Conservation (phyloP, 73 alveolate genomes). For the Uronychia binucleata region DNA sequence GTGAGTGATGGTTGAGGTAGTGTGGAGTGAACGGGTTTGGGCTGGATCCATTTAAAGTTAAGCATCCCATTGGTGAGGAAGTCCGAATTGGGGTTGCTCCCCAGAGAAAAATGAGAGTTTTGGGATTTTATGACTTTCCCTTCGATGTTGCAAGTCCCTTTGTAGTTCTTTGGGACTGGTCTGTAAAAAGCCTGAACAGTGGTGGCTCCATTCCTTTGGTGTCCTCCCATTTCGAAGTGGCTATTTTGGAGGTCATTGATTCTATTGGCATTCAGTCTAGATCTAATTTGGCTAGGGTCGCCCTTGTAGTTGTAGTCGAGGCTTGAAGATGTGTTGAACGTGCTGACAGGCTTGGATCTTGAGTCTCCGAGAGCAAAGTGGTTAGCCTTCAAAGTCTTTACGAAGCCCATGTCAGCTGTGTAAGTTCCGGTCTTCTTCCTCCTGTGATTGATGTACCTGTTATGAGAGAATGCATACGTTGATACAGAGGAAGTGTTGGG, state of each 20-base stretch:
- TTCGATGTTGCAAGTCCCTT: background rate
- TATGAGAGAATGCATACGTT: background rate
- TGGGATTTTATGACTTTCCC: background rate
- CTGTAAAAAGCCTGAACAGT: background rate
- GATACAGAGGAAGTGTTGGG: background rate
- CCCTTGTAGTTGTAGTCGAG: background rate
- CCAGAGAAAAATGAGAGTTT: background rate
- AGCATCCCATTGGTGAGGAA: background rate
- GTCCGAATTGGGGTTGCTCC: background rate
- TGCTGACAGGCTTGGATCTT: background rate
- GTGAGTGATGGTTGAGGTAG: too few relatives aligned
- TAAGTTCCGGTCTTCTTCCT: background rate
- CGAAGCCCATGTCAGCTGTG: background rate
- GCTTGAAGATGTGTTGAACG: background rate
- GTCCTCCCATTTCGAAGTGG: background rate
- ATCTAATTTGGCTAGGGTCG: background rate
- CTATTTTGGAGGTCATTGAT: background rate
- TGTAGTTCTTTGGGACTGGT: background rate
- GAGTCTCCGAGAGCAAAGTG: background rate
- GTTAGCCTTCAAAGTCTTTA: background rate
- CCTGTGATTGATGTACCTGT: background rate
- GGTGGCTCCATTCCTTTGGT: too few relatives aligned
- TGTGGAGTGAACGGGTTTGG: too few relatives aligned
- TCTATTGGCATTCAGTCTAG: background rate
- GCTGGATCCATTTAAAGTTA: background rate